Evolutionary conservation across 176 grass and related monocot species (phyloP), one percentile per base, ranked within the genome.

Genomic region (Juncus inflexus): DNA sequence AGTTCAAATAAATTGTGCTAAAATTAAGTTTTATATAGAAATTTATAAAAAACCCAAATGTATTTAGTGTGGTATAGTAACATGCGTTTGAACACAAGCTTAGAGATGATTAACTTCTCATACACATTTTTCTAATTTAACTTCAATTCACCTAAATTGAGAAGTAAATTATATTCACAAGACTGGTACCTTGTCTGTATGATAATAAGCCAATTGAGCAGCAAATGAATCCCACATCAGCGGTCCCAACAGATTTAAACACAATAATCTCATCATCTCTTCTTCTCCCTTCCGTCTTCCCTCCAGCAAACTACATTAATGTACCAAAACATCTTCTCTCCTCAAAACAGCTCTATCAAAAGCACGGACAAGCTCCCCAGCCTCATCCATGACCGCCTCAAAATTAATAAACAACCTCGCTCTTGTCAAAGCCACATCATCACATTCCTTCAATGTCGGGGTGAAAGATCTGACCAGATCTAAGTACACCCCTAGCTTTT

Each of bases 371-470:
- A 97, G 73, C 55, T 97, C 92, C 49, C 92, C 92, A 7, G 87
- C 82, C 74, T 97, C 92, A 68, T 89, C 82, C 84, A 89, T 70
- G 0, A 84, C 92, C 9, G 77, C 87, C 79, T 97, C 84, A 56
- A 91, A 97, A 77, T 97, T 87, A 13, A 91, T 76, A 74, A 97
- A 97, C 58, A 97, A 87, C 69, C 85, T 74, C 12, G 84, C 84
- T 6, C 87, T 80, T 13, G 74, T 47, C 63, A 97, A 67, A 58
- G 84, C 87, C 35, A 81, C 84, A 73, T 97, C 87, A 76, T 97
- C 85, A 86, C 92, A 97, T 82, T 97, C 92, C 76, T 81, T 71
- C 92, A 97, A 89, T 59, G 51, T 57, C 1, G 87, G 87, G 40
- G 74, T 84, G 77, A 86, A 97, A 4, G 87, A 86, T 0, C 87